A percentile compares a stretch with the other conserved stretches of the same genome.
phyloP scores from a whole-genome alignment of 225 moss, liverwort and hornwort species.

The Pseudisothecium myosuroides region DNA sequence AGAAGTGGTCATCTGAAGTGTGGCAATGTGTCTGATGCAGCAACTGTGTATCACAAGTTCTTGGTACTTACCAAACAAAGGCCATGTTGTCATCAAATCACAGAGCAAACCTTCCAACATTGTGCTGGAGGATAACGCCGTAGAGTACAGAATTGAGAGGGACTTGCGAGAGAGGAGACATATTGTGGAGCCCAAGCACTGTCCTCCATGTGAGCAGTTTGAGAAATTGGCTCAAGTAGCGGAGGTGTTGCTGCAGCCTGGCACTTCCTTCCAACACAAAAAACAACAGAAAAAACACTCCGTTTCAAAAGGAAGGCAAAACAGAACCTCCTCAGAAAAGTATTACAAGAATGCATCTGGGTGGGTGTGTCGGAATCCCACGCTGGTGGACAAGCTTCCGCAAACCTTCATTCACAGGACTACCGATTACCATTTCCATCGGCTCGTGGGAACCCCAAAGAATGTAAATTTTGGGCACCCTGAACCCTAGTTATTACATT shows the following conservation, averaged over 20 bases:
- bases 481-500: background rate
- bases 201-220: slow-evolving; percentile 39
- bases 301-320: background rate
- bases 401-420: slow-evolving; percentile 46
- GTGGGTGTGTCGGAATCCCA: slow-evolving; percentile 33
- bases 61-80: slow-evolving; percentile 18
- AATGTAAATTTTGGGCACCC: background rate
- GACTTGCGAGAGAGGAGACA: background rate
- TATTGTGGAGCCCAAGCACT: background rate
- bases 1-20: background rate
- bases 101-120: slow-evolving; percentile 18
- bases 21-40: slow-evolving; percentile 15
- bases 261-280: background rate
- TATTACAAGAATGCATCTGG: slow-evolving; percentile 20
- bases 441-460: slow-evolving; percentile 35
- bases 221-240: slow-evolving; percentile 10
- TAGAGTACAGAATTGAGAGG: slow-evolving; percentile 2
- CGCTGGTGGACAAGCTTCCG: slow-evolving; percentile 41
- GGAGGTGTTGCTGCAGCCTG: background rate
- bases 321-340: background rate
- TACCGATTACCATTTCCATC: slow-evolving; percentile 35
- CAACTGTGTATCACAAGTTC: slow-evolving; percentile 28
- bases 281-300: background rate
- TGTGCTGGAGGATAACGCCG: slow-evolving; percentile 20
- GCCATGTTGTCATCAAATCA: slow-evolving; percentile 16